These are phyloP conservation scores for Sporothrix brasiliensis DNA, from an alignment of 2,329 filamentous ascomycete genomes.

Conservation along the genomic window DNA sequence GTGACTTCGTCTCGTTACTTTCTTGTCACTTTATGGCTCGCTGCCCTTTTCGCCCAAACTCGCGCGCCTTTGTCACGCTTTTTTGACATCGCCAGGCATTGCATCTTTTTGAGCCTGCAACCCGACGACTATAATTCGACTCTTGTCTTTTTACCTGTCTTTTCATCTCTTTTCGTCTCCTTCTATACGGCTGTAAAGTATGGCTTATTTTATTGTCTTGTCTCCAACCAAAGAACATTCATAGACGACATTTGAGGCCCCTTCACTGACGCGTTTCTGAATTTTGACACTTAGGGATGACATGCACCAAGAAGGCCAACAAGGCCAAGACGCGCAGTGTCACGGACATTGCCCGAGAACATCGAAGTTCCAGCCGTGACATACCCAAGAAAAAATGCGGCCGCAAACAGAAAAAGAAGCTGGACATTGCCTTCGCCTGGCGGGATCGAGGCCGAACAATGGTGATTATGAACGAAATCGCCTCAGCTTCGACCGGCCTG, in stretches of 20 bases:
- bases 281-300: neutral
- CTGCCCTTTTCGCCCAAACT: neutral
- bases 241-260: no score
- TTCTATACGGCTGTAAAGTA: no score
- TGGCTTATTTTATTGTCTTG: no score
- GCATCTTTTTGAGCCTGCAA: no score
- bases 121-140: no score
- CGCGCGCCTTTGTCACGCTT: no score
- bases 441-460: conserved; percentile 8
- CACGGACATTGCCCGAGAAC: neutral
- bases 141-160: no score
- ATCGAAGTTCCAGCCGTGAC: neutral
- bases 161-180: no score
- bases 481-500: neutral
- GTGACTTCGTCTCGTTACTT: neutral
- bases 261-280: no score
- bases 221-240: no score
- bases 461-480: neutral
- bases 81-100: no score
- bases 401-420: neutral
- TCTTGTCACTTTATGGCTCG: neutral
- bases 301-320: neutral
- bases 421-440: conserved; percentile 24
- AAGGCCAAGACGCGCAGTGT: neutral
- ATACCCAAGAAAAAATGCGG: neutral